These are phyloP conservation scores for Phoenix dactylifera DNA, from an alignment of 176 grass and related monocot genomes.

Conservation along the genomic window DNA sequence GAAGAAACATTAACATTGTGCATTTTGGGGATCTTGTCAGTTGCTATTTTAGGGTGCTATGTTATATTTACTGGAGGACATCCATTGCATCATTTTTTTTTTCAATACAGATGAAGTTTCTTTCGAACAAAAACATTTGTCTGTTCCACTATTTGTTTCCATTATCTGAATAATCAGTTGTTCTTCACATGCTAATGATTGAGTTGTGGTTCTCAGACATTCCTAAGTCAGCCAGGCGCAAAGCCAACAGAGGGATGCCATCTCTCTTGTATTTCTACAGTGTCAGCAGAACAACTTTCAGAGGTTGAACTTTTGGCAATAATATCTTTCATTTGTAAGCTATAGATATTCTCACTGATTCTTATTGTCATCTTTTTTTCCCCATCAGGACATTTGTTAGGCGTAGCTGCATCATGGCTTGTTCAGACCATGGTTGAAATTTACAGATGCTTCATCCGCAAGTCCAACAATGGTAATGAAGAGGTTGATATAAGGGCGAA, in stretches of 20 bases:
- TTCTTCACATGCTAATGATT: not conserved
- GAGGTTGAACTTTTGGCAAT: slow-evolving; percentile 37
- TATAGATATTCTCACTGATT: not conserved
- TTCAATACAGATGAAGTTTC: no score
- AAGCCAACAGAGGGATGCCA: slow-evolving; percentile 60
- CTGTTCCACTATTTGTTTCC: no score
- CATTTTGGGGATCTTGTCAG: no score
- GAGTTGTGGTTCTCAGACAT: slow-evolving; percentile 40
- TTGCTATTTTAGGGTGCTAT: no score
- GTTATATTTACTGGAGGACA: no score
- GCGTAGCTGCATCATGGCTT: slow-evolving; percentile 84
- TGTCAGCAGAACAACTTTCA: slow-evolving; percentile 81
- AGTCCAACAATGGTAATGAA: slow-evolving; percentile 27
- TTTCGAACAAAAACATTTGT: no score
- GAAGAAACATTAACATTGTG: no score
- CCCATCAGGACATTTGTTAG: slow-evolving; percentile 67
- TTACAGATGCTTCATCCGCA: slow-evolving; percentile 70
- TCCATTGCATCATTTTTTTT: no score
- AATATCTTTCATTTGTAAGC: no score
- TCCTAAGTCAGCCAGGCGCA: slow-evolving; percentile 76
- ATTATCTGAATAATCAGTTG: no score
- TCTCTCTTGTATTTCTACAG: slow-evolving; percentile 45
- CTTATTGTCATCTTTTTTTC: slow-evolving; percentile 8
- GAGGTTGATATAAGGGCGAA: slow-evolving; percentile 37
- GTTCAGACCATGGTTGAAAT: slow-evolving; percentile 64